Base-by-base conservation (phyloP, 495 filamentous ascomycete genomes). In the Aspergillus taichungensis region DNA sequence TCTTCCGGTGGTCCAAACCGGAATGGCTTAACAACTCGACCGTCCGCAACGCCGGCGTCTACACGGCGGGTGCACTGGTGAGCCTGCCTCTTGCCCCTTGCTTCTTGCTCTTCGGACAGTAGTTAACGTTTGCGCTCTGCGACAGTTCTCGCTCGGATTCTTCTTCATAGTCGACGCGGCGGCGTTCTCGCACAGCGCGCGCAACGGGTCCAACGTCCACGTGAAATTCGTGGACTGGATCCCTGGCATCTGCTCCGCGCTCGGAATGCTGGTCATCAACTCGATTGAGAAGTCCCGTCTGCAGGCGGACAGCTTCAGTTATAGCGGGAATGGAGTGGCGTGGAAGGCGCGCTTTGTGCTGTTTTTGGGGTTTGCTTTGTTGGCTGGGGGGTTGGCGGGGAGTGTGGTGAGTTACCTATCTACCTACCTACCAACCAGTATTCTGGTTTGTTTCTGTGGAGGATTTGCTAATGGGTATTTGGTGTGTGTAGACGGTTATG, bases 261-360 rank as follows among this genome's bases (percentile, higher is more conserved):
- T 97, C 13, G 94, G 94, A 37, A 97, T 97, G 94, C 83, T 97
- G 6, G 88, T 97, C 48, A 97, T 99, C 78, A 99, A 97, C 74
- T 87, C 80, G 45, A 95, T 99, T 53, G 94, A 99, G 63, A 97
- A 97, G 73, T 77, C 82, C 9, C 75, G 89, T 13, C 70, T 99
- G 55, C 83, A 80, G 46, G 84, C 84, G 35, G 92, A 97, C 64
- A 84, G 74, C 53, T 97, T 86, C 66, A 83, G 77, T 54, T 96
- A 98, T 61, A 82, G 76, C 29, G 90, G 94, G 0, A 78, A 71
- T 30, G 86, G 88, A 1, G 90, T 96, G 32, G 88, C 91, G 9
- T 96, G 92, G 92, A 96, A 95, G 71, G 94, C 94, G 35, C 75
- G 87, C 46, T 80, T 97, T 58, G 89, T 99, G 52, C 73, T 99